phyloP scores from a whole-genome alignment of 2,329 filamentous ascomycete species.

The Penicillium sp. region DNA sequence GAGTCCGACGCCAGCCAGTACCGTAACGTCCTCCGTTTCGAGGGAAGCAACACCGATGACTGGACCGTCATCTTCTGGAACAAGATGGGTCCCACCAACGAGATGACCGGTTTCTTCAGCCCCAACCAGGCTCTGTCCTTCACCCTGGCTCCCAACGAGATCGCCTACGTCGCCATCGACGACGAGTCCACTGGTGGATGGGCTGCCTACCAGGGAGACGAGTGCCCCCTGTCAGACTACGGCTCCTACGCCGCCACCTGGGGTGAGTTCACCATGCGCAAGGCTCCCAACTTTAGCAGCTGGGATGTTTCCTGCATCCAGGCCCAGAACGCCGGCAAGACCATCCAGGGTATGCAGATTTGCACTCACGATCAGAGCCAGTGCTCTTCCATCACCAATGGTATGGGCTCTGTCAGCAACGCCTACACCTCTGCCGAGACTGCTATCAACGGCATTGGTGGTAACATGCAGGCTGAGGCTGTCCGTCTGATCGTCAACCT shows the following conservation, averaged over 20 bases:
- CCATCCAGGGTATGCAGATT: too few relatives aligned
- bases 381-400: slow-evolving; percentile 35
- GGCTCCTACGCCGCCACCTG: slow-evolving; percentile 41
- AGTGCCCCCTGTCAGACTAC: slow-evolving; percentile 24
- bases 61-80: too few relatives aligned
- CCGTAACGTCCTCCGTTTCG: too few relatives aligned
- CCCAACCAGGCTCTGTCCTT: slow-evolving; percentile 17
- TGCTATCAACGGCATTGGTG: slow-evolving; percentile 32
- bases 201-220: slow-evolving; percentile 19
- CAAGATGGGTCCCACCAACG: slow-evolving; percentile 33
- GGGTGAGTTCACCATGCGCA: slow-evolving; percentile 43
- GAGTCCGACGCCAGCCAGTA: too few relatives aligned
- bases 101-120: slow-evolving; percentile 16
- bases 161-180: too few relatives aligned
- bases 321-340: background rate
- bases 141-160: too few relatives aligned
- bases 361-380: slow-evolving; percentile 18
- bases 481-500: slow-evolving; percentile 34
- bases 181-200: too few relatives aligned
- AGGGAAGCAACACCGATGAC: too few relatives aligned
- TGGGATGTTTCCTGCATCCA: too few relatives aligned
- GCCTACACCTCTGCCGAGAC: slow-evolving; percentile 35
- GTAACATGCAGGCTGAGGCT: slow-evolving; percentile 25
- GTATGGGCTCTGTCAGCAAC: slow-evolving; percentile 18
- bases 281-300: slow-evolving; percentile 30